Evolutionary conservation across 768 basidiomycete species (phyloP).

Genomic region (Fomitopsis serialis): DNA sequence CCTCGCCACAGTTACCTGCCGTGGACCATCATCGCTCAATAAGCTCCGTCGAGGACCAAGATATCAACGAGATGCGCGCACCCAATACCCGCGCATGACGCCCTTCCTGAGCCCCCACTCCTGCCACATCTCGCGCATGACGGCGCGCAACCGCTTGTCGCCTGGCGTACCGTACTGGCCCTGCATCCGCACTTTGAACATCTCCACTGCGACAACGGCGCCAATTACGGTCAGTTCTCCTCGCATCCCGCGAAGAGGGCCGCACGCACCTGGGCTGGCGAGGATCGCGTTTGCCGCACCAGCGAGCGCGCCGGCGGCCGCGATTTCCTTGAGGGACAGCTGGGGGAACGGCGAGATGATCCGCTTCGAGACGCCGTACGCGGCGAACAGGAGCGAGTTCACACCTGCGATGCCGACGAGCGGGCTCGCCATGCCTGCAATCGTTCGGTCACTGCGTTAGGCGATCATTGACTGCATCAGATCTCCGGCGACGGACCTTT

Average conservation of each 20-base stretch:
- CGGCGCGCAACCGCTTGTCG: conserved; percentile 70
- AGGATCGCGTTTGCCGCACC: conserved; percentile 87
- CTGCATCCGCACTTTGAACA: conserved; percentile 99
- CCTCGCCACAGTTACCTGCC: conserved; percentile 82
- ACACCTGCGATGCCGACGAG: conserved; percentile 92
- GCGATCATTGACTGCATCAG: not conserved
- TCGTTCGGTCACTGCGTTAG: not conserved
- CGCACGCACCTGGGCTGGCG: conserved; percentile 72
- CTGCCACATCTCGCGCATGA: conserved; percentile 80
- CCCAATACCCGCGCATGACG: conserved; percentile 98
- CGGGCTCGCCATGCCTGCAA: conserved; percentile 82
- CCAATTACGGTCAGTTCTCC: not conserved
- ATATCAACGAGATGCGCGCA: conserved; percentile 29
- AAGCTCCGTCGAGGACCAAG: no score
- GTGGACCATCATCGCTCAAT: no score
- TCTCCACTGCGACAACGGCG: conserved; percentile 58
- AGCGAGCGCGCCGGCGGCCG: conserved; percentile 85
- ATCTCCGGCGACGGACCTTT: conserved; percentile 55
- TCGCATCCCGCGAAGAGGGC: not conserved
- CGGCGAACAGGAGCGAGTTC: conserved; percentile 91
- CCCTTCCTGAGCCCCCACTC: conserved; percentile 84
- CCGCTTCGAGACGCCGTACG: conserved; percentile 78
- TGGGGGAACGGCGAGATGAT: conserved; percentile 87
- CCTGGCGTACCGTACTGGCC: conserved; percentile 81
- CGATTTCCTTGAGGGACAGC: conserved; percentile 72